Base-by-base conservation (phyloP, 2,329 filamentous ascomycete genomes). In the Coniochaeta sp. region DNA sequence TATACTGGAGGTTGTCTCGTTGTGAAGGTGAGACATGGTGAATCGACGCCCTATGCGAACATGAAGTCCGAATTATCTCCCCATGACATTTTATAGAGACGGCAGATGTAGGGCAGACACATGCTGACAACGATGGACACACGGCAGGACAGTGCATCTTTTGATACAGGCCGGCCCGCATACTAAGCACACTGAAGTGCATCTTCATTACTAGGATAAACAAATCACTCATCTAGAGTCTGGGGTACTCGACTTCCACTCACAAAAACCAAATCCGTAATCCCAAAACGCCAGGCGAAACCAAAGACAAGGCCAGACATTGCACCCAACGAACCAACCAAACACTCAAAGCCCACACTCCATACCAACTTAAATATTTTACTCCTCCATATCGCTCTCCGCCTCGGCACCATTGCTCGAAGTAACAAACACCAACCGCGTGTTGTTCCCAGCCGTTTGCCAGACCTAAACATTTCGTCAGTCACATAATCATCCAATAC, bases 401-500 rank as follows among this genome's bases (percentile, higher is more conserved):
- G 13, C 45, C 13, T n/a, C 33, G 24, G 71, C 69, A 30, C 71
- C 80, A 55, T 81, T 76, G 52, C 72, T 73, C 16, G 76, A 73
- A 28, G 80, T 84, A 63, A 90, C 77, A 64, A 91, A 91, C 28
- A 89, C 76, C 52, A 91, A 73, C 58, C 86, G 78, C 31, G 82
- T 82, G 53, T 85, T 86, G 57, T 83, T 84, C 55, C 82, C 83
- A 57, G 83, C 77, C 32, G 87, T 86, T 83, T 90, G 87, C 87
- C 87, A 91, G 56, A 91, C 76, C 87, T 91, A 35, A 30, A 31
- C 18, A 8, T 18, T 16, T n/a, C 47, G 57, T 81, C 65, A 82
- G 72, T 20, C 24, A 12, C 30, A 13, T 56, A 10, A 35, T 48
- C 28, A 18, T 4, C 31, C 3, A 50, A 42, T 27, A 30, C 24